Evolutionary conservation across 805 yeast species (phyloP).

Genomic region (Jamesozyma piceae): DNA sequence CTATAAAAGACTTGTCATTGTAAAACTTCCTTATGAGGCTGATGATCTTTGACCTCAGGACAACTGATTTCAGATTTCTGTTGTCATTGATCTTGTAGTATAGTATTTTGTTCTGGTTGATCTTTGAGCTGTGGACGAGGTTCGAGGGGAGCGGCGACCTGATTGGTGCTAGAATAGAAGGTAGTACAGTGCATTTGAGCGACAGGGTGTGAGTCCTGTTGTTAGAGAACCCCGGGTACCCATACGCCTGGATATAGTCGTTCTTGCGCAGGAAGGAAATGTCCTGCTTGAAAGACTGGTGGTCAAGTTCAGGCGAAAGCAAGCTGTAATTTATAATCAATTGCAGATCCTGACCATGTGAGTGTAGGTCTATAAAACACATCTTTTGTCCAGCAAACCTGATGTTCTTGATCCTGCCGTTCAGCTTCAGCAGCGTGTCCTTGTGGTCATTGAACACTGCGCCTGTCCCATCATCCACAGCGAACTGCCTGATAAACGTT

Average conservation of each 20-base stretch:
- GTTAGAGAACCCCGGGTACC: constrained; percentile 66
- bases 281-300: constrained; percentile 4
- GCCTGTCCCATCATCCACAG: not conserved
- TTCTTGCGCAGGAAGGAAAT: constrained; percentile 47
- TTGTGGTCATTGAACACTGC: not conserved
- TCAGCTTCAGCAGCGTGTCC: constrained; percentile 1
- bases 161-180: constrained; percentile 56
- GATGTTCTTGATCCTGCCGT: constrained; percentile 23
- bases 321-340: constrained; percentile 19
- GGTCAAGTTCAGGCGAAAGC: not conserved
- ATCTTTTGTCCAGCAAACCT: constrained; percentile 29
- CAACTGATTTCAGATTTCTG: constrained; percentile 29
- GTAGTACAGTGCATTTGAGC: constrained; percentile 43
- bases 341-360: constrained; percentile 10
- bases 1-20: constrained; percentile 48
- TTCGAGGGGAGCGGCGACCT: constrained; percentile 62
- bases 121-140: constrained; percentile 44
- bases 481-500: not conserved
- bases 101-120: constrained; percentile 60
- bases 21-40: constrained; percentile 50
- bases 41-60: constrained; percentile 47
- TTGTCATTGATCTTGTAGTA: constrained; percentile 57
- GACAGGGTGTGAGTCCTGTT: constrained; percentile 60
- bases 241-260: constrained; percentile 58
- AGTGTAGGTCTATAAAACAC: constrained; percentile 24